Evolutionary conservation across 2,329 filamentous ascomycete genomes (phyloP).

Genomic region (Chlorencoelia australis): DNA sequence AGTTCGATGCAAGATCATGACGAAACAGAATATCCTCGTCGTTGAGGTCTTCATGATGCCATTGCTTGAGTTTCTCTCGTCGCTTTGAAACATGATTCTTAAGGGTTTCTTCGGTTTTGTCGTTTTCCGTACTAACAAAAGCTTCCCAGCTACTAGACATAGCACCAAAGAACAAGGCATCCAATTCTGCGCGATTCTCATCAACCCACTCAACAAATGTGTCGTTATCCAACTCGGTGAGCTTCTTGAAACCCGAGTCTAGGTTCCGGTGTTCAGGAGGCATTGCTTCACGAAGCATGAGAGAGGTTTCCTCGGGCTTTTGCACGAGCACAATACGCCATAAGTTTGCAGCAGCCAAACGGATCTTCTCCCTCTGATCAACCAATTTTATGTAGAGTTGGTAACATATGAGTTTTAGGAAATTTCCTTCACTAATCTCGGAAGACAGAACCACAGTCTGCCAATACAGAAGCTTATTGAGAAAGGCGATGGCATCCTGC

Average conservation of each 20-base stretch:
- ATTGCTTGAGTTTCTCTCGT: constrained; percentile 71
- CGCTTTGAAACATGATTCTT: constrained; percentile 62
- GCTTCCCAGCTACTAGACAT: constrained; percentile 80
- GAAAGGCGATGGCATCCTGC: constrained; percentile 55
- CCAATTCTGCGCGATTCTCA: constrained; percentile 65
- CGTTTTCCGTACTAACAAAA: constrained; percentile 76
- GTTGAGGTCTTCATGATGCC: constrained; percentile 60
- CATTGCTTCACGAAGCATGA: constrained; percentile 63
- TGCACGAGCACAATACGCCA: constrained; percentile 92
- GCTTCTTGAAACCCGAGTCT: constrained; percentile 66
- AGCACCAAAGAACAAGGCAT: constrained; percentile 70
- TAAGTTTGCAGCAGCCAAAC: constrained; percentile 69
- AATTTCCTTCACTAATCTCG: constrained; percentile 68
- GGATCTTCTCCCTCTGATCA: constrained; percentile 55
- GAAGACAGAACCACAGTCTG: constrained; percentile 79
- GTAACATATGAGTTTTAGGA: constrained; percentile 81
- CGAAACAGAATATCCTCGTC: constrained; percentile 63
- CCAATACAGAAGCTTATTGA: constrained; percentile 89
- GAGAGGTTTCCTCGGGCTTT: constrained; percentile 72
- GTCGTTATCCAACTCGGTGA: constrained; percentile 82
- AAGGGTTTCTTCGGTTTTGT: constrained; percentile 65
- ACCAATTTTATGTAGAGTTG: constrained; percentile 84
- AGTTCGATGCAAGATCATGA: constrained; percentile 78
- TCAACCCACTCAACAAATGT: constrained; percentile 85
- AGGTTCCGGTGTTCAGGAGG: constrained; percentile 61